phyloP scores from a whole-genome alignment of 257 asterid species.

The Nicotiana sylvestris region DNA sequence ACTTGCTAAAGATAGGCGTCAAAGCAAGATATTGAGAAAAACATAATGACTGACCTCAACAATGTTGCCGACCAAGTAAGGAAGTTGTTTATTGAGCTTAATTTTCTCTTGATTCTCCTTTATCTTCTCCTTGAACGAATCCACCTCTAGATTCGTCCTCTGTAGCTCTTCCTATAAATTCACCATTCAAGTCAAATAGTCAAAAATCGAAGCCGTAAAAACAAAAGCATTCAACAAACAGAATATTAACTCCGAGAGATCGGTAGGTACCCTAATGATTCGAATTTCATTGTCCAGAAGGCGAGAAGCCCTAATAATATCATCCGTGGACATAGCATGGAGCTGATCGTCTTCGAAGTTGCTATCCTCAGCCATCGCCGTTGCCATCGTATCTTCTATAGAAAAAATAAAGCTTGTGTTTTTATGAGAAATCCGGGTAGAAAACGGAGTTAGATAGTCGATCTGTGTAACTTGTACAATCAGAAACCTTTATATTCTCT shows the following conservation, averaged over 20 bases:
- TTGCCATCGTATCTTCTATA: constrained; percentile 43
- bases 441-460: neutral
- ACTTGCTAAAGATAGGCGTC: neutral
- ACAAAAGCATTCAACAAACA: neutral
- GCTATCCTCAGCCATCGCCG: constrained; percentile 79
- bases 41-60: constrained; percentile 51
- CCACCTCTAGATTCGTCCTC: constrained; percentile 75
- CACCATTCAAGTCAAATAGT: constrained; percentile 6
- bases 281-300: constrained; percentile 84
- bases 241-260: neutral
- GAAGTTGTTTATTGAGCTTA: constrained; percentile 84
- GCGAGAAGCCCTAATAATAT: constrained; percentile 78
- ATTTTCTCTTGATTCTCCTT: constrained; percentile 88
- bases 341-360: constrained; percentile 78
- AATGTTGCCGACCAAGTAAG: constrained; percentile 84
- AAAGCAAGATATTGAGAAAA: neutral
- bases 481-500: neutral
- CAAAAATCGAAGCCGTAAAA: neutral
- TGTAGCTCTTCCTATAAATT: constrained; percentile 63
- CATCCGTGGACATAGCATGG: constrained; percentile 74
- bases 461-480: neutral
- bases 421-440: neutral
- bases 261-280: constrained; percentile 51
- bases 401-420: constrained; percentile 6
- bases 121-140: constrained; percentile 74